phyloP scores from a whole-genome alignment of 805 yeast genomes.

The Wickerhamomyces queroliae region DNA sequence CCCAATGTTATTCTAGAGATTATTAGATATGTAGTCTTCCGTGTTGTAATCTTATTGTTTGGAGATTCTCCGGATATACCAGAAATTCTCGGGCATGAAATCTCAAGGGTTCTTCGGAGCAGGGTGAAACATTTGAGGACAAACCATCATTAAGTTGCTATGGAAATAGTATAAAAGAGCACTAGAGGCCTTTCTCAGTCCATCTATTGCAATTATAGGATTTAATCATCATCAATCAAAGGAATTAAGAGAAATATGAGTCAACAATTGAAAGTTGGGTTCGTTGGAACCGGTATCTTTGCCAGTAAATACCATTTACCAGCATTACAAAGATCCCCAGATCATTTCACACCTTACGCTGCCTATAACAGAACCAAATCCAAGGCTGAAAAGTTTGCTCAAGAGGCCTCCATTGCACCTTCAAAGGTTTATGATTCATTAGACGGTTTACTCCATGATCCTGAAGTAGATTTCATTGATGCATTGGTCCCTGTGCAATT shows the following conservation, averaged over 20 bases:
- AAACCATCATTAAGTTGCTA: no score
- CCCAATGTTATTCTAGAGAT: background rate
- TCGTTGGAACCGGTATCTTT: constrained; percentile 78
- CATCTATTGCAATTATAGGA: no score
- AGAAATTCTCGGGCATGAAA: no score
- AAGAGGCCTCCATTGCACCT: constrained; percentile 44
- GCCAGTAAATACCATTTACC: constrained; percentile 81
- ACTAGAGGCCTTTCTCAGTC: no score
- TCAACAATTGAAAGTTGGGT: constrained; percentile 32
- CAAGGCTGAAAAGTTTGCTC: constrained; percentile 77
- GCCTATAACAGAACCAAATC: constrained; percentile 73
- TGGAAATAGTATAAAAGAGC: no score
- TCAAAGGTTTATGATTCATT: constrained; percentile 50
- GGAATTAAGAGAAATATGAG: no score
- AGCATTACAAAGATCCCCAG: constrained; percentile 43
- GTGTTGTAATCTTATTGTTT: background rate
- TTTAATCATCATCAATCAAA: no score
- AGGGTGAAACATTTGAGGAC: no score
- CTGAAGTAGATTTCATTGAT: constrained; percentile 67
- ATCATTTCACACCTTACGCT: constrained; percentile 48
- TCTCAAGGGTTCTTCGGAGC: no score
- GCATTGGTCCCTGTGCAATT: constrained; percentile 79
- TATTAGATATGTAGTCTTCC: background rate
- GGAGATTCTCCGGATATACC: no score
- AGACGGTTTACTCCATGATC: constrained; percentile 58